phyloP scores from a whole-genome alignment of 73 alveolate species.

The Diophrys sp. region DNA sequence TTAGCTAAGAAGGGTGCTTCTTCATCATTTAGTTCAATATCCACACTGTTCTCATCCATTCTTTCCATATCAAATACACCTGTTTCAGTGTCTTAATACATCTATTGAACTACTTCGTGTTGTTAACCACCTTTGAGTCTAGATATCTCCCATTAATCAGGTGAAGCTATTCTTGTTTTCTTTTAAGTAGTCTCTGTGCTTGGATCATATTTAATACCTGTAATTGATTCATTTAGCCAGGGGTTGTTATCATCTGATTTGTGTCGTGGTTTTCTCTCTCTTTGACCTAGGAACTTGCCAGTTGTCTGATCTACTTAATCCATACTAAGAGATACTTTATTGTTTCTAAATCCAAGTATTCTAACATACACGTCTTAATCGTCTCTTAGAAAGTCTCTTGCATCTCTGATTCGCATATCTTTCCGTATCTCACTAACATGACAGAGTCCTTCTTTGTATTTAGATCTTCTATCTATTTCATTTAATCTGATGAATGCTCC shows the following conservation, averaged over 20 bases:
- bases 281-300: conserved; percentile 71
- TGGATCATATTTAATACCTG: conserved; percentile 89
- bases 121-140: conserved; percentile 80
- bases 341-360: conserved; percentile 58
- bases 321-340: conserved; percentile 87
- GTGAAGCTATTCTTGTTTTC: conserved; percentile 72
- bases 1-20: conserved; percentile 95
- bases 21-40: conserved; percentile 93
- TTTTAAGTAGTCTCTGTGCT: conserved; percentile 68
- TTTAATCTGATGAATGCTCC: conserved; percentile 80
- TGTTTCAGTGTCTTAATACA: conserved; percentile 26
- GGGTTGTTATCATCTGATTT: conserved; percentile 43
- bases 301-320: conserved; percentile 91
- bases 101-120: conserved; percentile 4
- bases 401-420: conserved; percentile 61
- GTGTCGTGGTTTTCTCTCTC: conserved; percentile 46
- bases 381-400: conserved; percentile 71
- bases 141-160: conserved; percentile 95
- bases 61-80: conserved; percentile 38
- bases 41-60: conserved; percentile 81
- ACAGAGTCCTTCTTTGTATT: conserved; percentile 88
- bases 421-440: conserved; percentile 79
- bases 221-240: conserved; percentile 73
- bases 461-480: conserved; percentile 53
- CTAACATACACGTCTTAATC: conserved; percentile 80